Conservation (phyloP, 352 stramenopile species). For the Phytophthora melonis region DNA sequence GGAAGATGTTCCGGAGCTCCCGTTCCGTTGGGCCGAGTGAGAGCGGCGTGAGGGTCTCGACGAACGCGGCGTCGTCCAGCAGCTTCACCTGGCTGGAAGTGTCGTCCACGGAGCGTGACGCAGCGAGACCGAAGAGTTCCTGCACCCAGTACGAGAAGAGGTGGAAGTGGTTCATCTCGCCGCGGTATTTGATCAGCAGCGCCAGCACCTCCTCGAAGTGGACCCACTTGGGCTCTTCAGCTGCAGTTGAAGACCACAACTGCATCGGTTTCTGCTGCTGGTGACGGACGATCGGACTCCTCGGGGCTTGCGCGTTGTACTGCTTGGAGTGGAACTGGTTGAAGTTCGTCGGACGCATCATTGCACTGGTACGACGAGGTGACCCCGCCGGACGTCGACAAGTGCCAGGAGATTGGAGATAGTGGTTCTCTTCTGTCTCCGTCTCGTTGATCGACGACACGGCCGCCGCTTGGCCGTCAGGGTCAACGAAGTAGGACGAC, state of each 20-base stretch:
- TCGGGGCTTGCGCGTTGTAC: constrained; percentile 54
- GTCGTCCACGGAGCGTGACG: background rate
- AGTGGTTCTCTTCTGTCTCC: background rate
- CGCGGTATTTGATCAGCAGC: constrained; percentile 66
- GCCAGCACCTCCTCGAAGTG: constrained; percentile 70
- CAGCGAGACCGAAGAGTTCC: constrained; percentile 59
- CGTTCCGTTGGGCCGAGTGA: constrained; percentile 59
- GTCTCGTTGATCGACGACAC: constrained; percentile 10
- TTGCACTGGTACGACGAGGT: constrained; percentile 21
- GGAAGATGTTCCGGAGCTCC: constrained; percentile 73
- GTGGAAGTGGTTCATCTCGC: constrained; percentile 77
- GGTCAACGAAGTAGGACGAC: constrained; percentile 47
- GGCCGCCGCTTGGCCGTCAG: constrained; percentile 18
- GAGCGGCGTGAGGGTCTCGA: constrained; percentile 49
- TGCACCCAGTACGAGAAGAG: constrained; percentile 61
- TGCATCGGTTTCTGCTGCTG: constrained; percentile 22
- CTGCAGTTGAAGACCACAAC: constrained; percentile 2
- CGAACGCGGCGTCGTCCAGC: constrained; percentile 60
- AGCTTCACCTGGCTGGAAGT: constrained; percentile 24
- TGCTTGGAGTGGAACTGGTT: constrained; percentile 71
- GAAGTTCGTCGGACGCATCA: constrained; percentile 57
- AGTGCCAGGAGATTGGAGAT: background rate
- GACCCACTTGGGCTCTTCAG: constrained; percentile 43
- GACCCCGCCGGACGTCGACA: constrained; percentile 31
- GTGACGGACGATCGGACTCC: constrained; percentile 58